Evolutionary conservation across 352 stramenopile species (phyloP).

Genomic region (Globisporangium emineosum): DNA sequence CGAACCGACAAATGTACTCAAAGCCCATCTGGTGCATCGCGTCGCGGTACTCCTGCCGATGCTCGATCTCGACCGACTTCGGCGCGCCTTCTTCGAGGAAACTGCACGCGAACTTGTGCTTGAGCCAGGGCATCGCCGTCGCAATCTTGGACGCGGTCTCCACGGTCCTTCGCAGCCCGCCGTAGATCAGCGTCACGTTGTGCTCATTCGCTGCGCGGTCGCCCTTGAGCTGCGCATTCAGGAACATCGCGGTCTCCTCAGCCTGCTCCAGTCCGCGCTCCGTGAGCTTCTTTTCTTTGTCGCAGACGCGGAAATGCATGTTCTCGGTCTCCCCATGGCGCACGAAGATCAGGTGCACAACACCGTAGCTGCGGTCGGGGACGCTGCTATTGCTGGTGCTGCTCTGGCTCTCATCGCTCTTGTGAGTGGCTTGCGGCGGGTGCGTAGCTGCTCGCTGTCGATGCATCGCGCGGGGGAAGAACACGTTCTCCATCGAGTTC

Average conservation of each 20-base stretch:
- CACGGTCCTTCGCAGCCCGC: slow-evolving; percentile 56
- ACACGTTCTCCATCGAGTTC: slow-evolving; percentile 48
- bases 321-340: slow-evolving; percentile 79
- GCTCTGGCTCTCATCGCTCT: slow-evolving; percentile 10
- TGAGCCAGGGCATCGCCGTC: slow-evolving; percentile 65
- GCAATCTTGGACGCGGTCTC: slow-evolving; percentile 63
- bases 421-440: not conserved
- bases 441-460: not conserved
- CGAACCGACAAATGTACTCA: slow-evolving; percentile 62
- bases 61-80: slow-evolving; percentile 42
- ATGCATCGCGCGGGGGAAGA: slow-evolving; percentile 47
- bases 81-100: slow-evolving; percentile 75
- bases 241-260: slow-evolving; percentile 39
- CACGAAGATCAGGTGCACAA: slow-evolving; percentile 69
- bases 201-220: slow-evolving; percentile 17
- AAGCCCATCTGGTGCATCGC: slow-evolving; percentile 79
- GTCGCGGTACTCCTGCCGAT: slow-evolving; percentile 69
- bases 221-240: slow-evolving; percentile 46
- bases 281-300: slow-evolving; percentile 74
- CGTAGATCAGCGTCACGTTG: slow-evolving; percentile 67
- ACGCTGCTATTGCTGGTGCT: not conserved
- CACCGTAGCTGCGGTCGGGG: slow-evolving; percentile 21
- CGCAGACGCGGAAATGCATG: slow-evolving; percentile 76
- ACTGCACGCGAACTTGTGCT: slow-evolving; percentile 56
- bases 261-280: slow-evolving; percentile 56